Evolutionary conservation across 2,329 filamentous ascomycete species (phyloP), one percentile per base, ranked within the genome.

Genomic region (Sclerotinia subarctica): DNA sequence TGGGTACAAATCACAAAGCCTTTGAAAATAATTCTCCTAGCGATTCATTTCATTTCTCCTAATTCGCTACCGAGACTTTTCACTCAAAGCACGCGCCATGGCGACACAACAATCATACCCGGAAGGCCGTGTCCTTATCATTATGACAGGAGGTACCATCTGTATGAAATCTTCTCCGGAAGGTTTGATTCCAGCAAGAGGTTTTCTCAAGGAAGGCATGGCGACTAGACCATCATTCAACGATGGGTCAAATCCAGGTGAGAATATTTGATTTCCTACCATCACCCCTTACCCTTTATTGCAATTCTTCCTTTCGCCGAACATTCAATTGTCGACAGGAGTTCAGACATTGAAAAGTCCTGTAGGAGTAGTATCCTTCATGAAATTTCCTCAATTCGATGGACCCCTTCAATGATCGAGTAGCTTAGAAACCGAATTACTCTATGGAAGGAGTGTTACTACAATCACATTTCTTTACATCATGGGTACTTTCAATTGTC

Each of bases 121-220:
- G 32, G 88, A 90, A 74, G 84, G 86, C 26, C 81, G 87, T 59
- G 86, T 92, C 13, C 80, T 92, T 69, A 86, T 77, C 47, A 86
- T 92, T 74, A 90, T 91, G 81, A 91, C 89, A 11, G 83, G 85
- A 21, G 85, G 85, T 11, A 88, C 85, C 3, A 92, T 92, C 72
- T 91, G 88, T 77, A 92, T 92, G 89, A 83, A 84, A 74, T 83
- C 82, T 59, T 88, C 88, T n/a, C 82, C 84, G 29, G 82, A 89
- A 64, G 89, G 89, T 0, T 83, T 91, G 65, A 79, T 91, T 26
- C 89, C 89, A 2, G 76, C 75, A 5, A 73, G 71, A 76, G 86
- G 88, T 0, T 92, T 92, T 75, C 79, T 90, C 60, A 85, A 90
- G 70, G 82, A 84, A 59, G 88, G 88, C 68, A 83, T 92, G 75